Evolutionary conservation across 2,329 filamentous ascomycete genomes (phyloP).

Genomic region (Clarireedia monteithiana): DNA sequence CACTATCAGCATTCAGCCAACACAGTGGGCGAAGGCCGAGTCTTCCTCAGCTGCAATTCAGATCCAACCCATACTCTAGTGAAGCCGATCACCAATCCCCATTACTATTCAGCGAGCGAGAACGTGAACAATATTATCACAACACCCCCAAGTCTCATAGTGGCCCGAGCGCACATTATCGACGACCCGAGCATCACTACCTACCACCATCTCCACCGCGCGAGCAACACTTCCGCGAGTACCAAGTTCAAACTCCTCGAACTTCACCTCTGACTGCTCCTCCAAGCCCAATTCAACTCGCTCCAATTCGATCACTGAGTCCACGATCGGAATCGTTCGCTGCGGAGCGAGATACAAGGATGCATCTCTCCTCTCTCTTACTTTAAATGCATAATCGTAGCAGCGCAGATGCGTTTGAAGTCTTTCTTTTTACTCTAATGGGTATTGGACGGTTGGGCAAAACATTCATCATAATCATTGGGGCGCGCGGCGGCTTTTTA

Average conservation of each 20-base stretch:
- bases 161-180: conserved; percentile 13
- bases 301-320: conserved; percentile 21
- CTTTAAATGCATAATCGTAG: not conserved
- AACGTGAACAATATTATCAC: conserved; percentile 17
- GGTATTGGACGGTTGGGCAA: not conserved
- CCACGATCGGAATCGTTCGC: conserved; percentile 11
- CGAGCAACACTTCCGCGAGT: not conserved
- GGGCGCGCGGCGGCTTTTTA: not conserved
- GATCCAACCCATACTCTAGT: conserved; percentile 9
- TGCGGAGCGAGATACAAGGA: conserved; percentile 25
- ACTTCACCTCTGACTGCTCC: conserved; percentile 23
- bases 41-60: conserved; percentile 24
- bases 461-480: not conserved
- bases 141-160: conserved; percentile 12
- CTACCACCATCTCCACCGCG: conserved; percentile 13
- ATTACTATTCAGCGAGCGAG: conserved; percentile 16
- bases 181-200: conserved; percentile 8
- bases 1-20: conserved; percentile 17
- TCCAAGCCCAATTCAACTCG: conserved; percentile 26
- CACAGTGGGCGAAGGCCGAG: conserved; percentile 22
- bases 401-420: conserved; percentile 5
- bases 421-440: not conserved
- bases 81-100: not conserved
- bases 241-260: conserved; percentile 14
- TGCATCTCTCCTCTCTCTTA: conserved; percentile 27